Evolutionary conservation across 345 rosid species (phyloP).

Genomic region (Turritis glabra): DNA sequence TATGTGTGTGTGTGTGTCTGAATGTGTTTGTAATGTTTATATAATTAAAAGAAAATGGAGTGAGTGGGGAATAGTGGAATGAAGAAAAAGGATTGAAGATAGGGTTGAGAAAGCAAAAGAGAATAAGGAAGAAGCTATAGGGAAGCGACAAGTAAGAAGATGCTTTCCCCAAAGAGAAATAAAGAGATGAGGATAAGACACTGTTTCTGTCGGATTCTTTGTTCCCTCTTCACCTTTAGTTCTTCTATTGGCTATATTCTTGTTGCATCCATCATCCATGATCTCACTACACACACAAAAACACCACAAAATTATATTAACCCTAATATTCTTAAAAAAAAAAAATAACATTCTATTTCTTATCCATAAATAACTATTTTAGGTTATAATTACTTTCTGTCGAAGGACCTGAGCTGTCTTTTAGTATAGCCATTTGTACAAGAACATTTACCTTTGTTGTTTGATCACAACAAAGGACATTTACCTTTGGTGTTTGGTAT

Average conservation of each 20-base stretch:
- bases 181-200: conserved; percentile 19
- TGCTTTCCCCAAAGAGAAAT: conserved; percentile 29
- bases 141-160: conserved; percentile 42
- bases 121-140: conserved; percentile 32
- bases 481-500: background rate
- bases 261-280: conserved; percentile 18
- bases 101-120: conserved; percentile 28
- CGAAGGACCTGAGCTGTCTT: background rate
- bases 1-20: too few relatives aligned
- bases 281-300: background rate
- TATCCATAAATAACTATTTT: background rate
- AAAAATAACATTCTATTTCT: background rate
- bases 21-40: too few relatives aligned
- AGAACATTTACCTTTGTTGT: background rate
- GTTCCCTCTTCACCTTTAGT: conserved; percentile 9
- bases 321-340: conserved; percentile 29
- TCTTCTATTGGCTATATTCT: conserved; percentile 29
- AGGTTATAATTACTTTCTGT: background rate
- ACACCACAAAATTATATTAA: background rate
- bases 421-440: background rate
- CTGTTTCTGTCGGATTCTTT: conserved; percentile 30
- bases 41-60: background rate
- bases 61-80: conserved; percentile 19
- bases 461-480: background rate
- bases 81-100: conserved; percentile 26